These are phyloP conservation scores for Suillus alpinus DNA, from an alignment of 768 basidiomycete species.

Conservation along the genomic window DNA sequence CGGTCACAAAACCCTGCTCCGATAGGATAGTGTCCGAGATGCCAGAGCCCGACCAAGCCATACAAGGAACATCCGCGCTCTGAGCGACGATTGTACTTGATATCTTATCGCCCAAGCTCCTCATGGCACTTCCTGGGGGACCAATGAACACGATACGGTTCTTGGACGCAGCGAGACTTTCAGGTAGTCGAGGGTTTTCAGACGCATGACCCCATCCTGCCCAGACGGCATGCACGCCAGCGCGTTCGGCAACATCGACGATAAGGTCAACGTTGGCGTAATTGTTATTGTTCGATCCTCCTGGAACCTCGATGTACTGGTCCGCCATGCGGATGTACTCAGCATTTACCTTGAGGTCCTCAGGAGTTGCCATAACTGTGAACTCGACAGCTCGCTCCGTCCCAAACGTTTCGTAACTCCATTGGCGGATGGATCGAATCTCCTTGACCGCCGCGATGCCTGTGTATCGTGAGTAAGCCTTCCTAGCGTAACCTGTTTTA, in stretches of 20 bases:
- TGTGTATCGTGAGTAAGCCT: constrained; percentile 32
- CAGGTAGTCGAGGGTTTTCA: constrained; percentile 95
- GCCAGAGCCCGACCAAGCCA: constrained; percentile 98
- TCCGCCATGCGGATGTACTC: constrained; percentile 99
- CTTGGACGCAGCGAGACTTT: constrained; percentile 86
- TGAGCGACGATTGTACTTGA: constrained; percentile 99
- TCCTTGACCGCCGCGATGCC: constrained; percentile 99
- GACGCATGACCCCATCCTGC: constrained; percentile 99
- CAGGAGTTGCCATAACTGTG: constrained; percentile 99
- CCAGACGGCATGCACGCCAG: constrained; percentile 99
- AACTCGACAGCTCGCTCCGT: constrained; percentile 95
- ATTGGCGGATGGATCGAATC: constrained; percentile 97
- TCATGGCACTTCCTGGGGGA: constrained; percentile 97
- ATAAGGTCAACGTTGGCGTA: constrained; percentile 99
- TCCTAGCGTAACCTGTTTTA: not conserved
- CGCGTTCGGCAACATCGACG: constrained; percentile 94
- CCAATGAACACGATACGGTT: constrained; percentile 99
- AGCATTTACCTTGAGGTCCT: constrained; percentile 97
- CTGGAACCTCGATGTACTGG: constrained; percentile 97
- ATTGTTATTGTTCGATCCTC: constrained; percentile 98
- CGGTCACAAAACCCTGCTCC: constrained; percentile 85
- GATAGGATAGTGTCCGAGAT: constrained; percentile 85
- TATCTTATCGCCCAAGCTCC: constrained; percentile 98
- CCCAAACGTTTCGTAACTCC: constrained; percentile 99
- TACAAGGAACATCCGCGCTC: constrained; percentile 92